These are phyloP conservation scores for Alternaria conjuncta DNA, from an alignment of 2,329 filamentous ascomycete genomes.

Conservation along the genomic window DNA sequence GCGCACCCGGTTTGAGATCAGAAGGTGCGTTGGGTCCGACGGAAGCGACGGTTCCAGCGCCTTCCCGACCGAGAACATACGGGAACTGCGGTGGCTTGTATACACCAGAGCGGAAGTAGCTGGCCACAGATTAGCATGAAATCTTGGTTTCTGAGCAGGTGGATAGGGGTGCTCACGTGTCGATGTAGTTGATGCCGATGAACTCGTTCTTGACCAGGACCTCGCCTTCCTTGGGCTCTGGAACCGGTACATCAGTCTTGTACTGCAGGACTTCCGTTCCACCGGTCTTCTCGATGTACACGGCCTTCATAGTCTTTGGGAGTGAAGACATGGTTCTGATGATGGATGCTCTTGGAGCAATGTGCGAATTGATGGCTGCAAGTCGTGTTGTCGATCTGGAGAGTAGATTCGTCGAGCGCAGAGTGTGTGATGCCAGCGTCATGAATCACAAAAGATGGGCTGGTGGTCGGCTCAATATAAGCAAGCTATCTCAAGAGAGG, in stretches of 20 bases:
- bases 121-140: conserved; percentile 26
- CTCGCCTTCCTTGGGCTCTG: conserved; percentile 70
- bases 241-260: conserved; percentile 73
- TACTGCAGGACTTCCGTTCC: conserved; percentile 75
- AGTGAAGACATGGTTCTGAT: conserved; percentile 55
- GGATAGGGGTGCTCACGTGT: conserved; percentile 62
- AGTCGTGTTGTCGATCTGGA: conserved; percentile 21
- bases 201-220: conserved; percentile 82
- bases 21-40: conserved; percentile 60
- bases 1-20: conserved; percentile 69
- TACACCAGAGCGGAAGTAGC: conserved; percentile 84
- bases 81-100: conserved; percentile 74
- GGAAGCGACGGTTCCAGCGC: conserved; percentile 72
- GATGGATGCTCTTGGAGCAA: conserved; percentile 13
- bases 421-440: conserved; percentile 19
- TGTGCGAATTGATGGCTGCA: conserved; percentile 21
- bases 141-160: background rate
- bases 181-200: conserved; percentile 86
- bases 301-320: conserved; percentile 73
- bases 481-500: background rate
- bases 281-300: conserved; percentile 75
- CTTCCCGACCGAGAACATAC: conserved; percentile 80
- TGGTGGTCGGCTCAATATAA: background rate
- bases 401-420: conserved; percentile 13
- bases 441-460: conserved; percentile 12